phyloP scores from a whole-genome alignment of 495 filamentous ascomycete species.

The Daldinia concentrica region DNA sequence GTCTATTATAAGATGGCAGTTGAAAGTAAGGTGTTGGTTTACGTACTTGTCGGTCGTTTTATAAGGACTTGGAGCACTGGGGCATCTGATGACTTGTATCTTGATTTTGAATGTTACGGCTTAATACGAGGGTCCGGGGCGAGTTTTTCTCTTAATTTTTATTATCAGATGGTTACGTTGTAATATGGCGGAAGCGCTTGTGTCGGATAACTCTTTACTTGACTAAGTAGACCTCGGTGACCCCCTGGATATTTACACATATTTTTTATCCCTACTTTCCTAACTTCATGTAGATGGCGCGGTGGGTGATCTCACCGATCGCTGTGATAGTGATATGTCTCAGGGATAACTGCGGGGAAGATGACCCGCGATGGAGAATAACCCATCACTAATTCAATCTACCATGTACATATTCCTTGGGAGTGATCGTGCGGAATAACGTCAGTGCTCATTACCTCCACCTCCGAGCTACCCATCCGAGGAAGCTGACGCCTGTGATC shows the following conservation, averaged over 20 bases:
- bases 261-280: no score
- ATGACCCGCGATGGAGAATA: not conserved
- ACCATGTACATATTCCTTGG: not conserved
- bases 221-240: no score
- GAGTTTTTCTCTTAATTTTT: no score
- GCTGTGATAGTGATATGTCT: no score
- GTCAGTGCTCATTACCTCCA: constrained; percentile 3
- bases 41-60: not conserved
- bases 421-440: not conserved
- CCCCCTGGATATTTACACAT: no score
- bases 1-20: not conserved
- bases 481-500: constrained; percentile 24
- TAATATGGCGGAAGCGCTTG: no score
- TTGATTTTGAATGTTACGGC: not conserved
- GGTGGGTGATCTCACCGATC: no score
- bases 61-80: not conserved
- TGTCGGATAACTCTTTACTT: no score
- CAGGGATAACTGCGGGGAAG: not conserved
- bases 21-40: not conserved
- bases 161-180: no score
- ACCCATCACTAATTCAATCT: not conserved
- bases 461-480: constrained; percentile 21
- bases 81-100: not conserved
- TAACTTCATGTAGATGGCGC: no score
- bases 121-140: no score